A percentile compares a stretch with the other conserved stretches of the same genome.
Conservation (phyloP, 306 rosid genomes). For the Quercus wislizeni region DNA sequence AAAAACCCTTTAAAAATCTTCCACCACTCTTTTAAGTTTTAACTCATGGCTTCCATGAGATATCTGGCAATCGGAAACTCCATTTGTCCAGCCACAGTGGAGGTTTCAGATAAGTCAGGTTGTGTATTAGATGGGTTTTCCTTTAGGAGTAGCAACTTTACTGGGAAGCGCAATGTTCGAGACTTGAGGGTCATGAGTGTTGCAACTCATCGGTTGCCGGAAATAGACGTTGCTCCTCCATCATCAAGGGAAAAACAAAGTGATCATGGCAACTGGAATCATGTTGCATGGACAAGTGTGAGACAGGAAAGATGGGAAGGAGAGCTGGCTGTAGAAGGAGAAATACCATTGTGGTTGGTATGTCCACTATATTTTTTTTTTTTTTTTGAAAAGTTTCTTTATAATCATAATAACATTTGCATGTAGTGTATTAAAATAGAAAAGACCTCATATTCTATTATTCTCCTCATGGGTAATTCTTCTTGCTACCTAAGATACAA, state of each 20-base stretch:
- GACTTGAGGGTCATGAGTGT: slow-evolving; percentile 42
- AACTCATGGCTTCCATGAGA: slow-evolving; percentile 43
- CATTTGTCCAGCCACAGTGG: slow-evolving; percentile 22
- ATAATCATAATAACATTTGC: background rate
- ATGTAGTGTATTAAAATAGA: background rate
- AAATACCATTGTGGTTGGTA: slow-evolving; percentile 85
- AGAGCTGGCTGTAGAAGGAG: slow-evolving; percentile 69
- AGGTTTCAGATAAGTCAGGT: slow-evolving; percentile 16
- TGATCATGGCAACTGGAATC: slow-evolving; percentile 24
- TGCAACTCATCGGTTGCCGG: slow-evolving; percentile 45
- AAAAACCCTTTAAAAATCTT: background rate
- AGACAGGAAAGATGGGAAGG: slow-evolving; percentile 91
- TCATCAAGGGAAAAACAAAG: slow-evolving; percentile 15
- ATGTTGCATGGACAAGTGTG: slow-evolving; percentile 94
- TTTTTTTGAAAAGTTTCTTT: background rate
- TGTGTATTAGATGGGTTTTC: slow-evolving; percentile 9
- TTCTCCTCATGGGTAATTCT: background rate
- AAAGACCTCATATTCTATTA: background rate
- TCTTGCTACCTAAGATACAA: background rate
- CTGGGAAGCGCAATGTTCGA: slow-evolving; percentile 15
- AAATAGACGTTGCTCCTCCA: slow-evolving; percentile 11
- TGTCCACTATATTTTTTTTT: background rate
- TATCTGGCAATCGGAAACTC: slow-evolving; percentile 27
- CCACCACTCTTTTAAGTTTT: background rate
- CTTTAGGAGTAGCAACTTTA: slow-evolving; percentile 1